Evolutionary conservation across 768 basidiomycete genomes (phyloP).

Genomic region (Panaeolus papilionaceus): DNA sequence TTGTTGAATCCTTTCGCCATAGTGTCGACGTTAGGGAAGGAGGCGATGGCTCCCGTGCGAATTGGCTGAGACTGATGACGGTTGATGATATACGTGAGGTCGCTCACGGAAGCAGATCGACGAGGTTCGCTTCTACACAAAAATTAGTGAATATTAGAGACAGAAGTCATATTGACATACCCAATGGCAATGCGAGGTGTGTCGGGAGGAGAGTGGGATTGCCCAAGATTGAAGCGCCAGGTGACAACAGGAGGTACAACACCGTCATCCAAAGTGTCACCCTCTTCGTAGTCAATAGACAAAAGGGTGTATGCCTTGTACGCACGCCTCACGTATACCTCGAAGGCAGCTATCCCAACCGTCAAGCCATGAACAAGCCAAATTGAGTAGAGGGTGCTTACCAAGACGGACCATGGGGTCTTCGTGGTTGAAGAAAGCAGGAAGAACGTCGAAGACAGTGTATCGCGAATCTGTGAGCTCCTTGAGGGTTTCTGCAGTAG

Average conservation of each 20-base stretch:
- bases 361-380: slow-evolving; percentile 14
- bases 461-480: slow-evolving; percentile 97
- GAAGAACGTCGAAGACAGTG: slow-evolving; percentile 96
- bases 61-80: slow-evolving; percentile 88
- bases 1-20: slow-evolving; percentile 77
- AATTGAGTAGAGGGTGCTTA: slow-evolving; percentile 39
- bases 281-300: slow-evolving; percentile 95
- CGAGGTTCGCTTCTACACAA: slow-evolving; percentile 56
- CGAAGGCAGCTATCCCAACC: slow-evolving; percentile 75
- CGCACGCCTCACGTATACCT: slow-evolving; percentile 94
- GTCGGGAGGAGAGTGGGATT: slow-evolving; percentile 83
- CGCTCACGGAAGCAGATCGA: slow-evolving; percentile 93
- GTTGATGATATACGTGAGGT: slow-evolving; percentile 91
- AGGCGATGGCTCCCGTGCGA: slow-evolving; percentile 90
- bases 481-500: slow-evolving; percentile 84
- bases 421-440: slow-evolving; percentile 89
- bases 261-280: slow-evolving; percentile 82
- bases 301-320: slow-evolving; percentile 94
- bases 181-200: slow-evolving; percentile 71
- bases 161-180: slow-evolving; percentile 37
- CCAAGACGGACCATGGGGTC: slow-evolving; percentile 88
- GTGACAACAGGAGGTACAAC: slow-evolving; percentile 82
- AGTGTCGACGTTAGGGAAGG: slow-evolving; percentile 78
- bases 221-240: slow-evolving; percentile 96
- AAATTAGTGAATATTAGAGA: slow-evolving; percentile 19